These are phyloP conservation scores for Pythium aristosporum DNA, from an alignment of 352 stramenopile genomes.

Conservation along the genomic window DNA sequence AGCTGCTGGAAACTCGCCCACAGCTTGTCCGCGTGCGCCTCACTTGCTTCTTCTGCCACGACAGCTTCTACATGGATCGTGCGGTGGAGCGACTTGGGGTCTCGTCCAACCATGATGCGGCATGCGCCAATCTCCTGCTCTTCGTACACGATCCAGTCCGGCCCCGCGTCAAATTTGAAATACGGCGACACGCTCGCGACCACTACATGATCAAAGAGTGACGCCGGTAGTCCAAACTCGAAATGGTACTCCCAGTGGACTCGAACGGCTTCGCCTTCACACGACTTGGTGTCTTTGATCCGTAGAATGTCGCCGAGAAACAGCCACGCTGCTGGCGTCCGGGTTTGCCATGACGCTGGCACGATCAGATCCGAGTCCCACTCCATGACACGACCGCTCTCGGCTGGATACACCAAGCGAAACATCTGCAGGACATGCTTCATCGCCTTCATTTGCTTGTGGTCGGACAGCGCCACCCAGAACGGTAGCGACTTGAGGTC, in stretches of 20 bases:
- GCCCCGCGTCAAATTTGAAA: background rate
- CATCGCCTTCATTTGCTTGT: conserved; percentile 15
- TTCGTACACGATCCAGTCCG: conserved; percentile 12
- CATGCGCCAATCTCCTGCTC: background rate
- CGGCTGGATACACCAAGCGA: background rate
- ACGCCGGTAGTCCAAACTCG: background rate
- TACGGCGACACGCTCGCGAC: conserved; percentile 14
- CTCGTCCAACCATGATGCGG: conserved; percentile 7
- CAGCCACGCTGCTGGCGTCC: background rate
- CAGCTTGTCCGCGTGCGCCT: background rate
- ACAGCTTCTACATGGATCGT: conserved; percentile 15
- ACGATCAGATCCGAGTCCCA: conserved; percentile 9
- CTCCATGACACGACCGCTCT: background rate
- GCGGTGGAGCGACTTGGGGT: background rate
- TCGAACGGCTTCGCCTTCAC: conserved; percentile 2
- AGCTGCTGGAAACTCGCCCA: conserved; percentile 1
- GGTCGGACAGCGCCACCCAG: background rate
- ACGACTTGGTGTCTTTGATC: background rate
- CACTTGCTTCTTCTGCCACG: background rate
- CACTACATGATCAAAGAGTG: conserved; percentile 16
- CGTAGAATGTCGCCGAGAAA: conserved; percentile 3
- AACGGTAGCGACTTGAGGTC: background rate
- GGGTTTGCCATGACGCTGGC: background rate
- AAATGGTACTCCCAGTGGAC: conserved; percentile 19
- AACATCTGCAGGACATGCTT: conserved; percentile 13